A percentile compares a stretch with the other conserved stretches of the same genome.
Evolutionary conservation across 2,329 filamentous ascomycete genomes (phyloP).

Genomic region (Alternaria sp.): DNA sequence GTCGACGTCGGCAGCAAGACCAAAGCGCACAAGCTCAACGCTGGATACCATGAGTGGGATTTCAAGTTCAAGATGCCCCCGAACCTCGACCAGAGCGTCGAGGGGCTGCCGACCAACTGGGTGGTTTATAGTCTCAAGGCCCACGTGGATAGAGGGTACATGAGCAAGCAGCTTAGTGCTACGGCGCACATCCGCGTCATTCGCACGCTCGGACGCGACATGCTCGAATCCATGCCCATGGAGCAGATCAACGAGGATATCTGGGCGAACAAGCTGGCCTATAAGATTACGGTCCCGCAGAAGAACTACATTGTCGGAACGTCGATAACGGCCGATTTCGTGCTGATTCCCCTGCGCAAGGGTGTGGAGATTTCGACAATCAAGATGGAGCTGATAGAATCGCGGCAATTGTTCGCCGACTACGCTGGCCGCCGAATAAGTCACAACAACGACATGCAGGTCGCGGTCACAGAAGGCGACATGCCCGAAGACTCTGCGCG

Average conservation of each 20-base stretch:
- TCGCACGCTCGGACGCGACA: conserved; percentile 62
- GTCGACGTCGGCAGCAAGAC: conserved; percentile 45
- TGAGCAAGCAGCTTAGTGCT: conserved; percentile 83
- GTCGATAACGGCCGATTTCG: conserved; percentile 81
- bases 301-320: conserved; percentile 95
- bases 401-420: conserved; percentile 51
- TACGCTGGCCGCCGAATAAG: conserved; percentile 48
- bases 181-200: conserved; percentile 67
- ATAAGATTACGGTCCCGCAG: conserved; percentile 89
- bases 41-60: conserved; percentile 57
- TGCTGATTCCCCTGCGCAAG: conserved; percentile 86
- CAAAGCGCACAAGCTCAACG: conserved; percentile 57
- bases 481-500: conserved; percentile 45
- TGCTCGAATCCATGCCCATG: conserved; percentile 68
- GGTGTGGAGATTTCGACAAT: conserved; percentile 86
- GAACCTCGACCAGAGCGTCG: conserved; percentile 78
- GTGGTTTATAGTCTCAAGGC: conserved; percentile 92
- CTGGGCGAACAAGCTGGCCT: conserved; percentile 97
- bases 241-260: conserved; percentile 84
- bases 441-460: conserved; percentile 39
- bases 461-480: conserved; percentile 41
- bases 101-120: conserved; percentile 84
- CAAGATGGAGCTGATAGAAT: conserved; percentile 78
- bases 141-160: conserved; percentile 83
- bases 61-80: conserved; percentile 57